Evolutionary conservation across 345 rosid species (phyloP).

Genomic region (Kandelia obovata): DNA sequence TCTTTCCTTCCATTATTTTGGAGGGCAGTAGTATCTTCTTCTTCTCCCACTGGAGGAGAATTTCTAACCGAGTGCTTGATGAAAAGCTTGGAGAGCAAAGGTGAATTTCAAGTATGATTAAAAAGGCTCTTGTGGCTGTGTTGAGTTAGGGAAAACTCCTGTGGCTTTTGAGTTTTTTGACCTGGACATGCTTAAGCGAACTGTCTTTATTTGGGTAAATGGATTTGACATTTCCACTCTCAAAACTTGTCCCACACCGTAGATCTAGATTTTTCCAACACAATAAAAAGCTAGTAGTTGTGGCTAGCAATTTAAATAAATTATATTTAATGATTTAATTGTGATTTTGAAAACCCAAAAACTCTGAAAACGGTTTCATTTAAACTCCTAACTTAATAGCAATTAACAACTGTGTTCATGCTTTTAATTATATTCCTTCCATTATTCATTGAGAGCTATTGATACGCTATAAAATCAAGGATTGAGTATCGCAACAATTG

Average conservation of each 20-base stretch:
- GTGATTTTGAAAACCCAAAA: too few species aligned
- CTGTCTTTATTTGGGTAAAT: neutral
- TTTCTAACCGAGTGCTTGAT: constrained; percentile 86
- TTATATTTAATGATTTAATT: too few species aligned
- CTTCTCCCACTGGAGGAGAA: constrained; percentile 91
- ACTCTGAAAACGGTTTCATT: too few species aligned
- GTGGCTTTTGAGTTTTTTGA: neutral
- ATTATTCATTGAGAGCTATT: too few species aligned
- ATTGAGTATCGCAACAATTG: too few species aligned
- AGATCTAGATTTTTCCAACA: constrained; percentile 71
- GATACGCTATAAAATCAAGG: too few species aligned
- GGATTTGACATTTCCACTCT: constrained; percentile 1
- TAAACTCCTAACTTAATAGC: too few species aligned
- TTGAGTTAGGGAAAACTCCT: neutral
- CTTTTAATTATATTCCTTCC: too few species aligned
- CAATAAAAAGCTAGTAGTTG: constrained; percentile 59
- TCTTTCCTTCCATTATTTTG: constrained; percentile 15
- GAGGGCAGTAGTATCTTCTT: constrained; percentile 51
- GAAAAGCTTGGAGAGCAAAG: constrained; percentile 97
- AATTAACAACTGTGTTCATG: too few species aligned
- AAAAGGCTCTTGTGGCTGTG: constrained; percentile 3
- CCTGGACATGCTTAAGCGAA: neutral
- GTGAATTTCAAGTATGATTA: constrained; percentile 77
- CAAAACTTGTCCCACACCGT: constrained; percentile 35
- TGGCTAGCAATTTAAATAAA: too few species aligned